These are phyloP conservation scores for Hordeum pubiflorum DNA, from an alignment of 202 grass and related monocot species.

Conservation along the genomic window DNA sequence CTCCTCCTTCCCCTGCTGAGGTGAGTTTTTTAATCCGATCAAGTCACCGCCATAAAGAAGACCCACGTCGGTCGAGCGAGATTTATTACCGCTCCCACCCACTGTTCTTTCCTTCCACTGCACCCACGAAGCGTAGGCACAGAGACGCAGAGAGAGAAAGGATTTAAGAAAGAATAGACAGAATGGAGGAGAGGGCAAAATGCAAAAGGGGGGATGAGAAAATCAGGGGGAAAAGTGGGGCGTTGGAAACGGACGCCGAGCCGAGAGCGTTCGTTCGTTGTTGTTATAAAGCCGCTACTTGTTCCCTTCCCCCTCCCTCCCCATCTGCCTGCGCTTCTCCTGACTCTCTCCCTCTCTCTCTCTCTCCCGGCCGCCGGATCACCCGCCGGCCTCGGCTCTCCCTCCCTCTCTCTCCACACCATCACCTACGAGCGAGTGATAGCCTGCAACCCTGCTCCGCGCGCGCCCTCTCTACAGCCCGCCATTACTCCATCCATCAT, in stretches of 20 bases:
- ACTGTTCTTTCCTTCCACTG: neutral
- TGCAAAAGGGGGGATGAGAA: neutral
- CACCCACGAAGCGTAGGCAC: neutral
- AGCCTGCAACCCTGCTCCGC: conserved; percentile 15
- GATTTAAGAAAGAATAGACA: neutral
- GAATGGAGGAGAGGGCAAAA: neutral
- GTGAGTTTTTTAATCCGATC: conserved; percentile 16
- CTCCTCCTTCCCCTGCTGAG: neutral
- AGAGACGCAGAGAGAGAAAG: neutral
- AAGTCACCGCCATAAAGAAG: conserved; percentile 16
- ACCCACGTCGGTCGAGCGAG: neutral
- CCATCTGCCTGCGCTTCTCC: too few relatives aligned
- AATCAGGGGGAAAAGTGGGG: neutral
- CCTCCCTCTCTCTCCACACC: neutral
- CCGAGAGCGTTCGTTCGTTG: neutral
- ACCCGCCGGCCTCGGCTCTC: neutral
- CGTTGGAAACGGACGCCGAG: neutral
- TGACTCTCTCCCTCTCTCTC: neutral
- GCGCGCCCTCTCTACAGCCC: neutral
- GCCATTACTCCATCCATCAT: conserved; percentile 28
- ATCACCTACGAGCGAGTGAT: conserved; percentile 15
- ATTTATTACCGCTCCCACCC: neutral
- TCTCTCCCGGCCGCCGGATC: neutral
- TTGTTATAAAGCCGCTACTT: conserved; percentile 37
- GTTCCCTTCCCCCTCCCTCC: neutral